Evolutionary conservation across 108 stramenopile species (phyloP), one percentile per base, ranked within the genome.

Genomic region (Fragilariopsis cylindrus): DNA sequence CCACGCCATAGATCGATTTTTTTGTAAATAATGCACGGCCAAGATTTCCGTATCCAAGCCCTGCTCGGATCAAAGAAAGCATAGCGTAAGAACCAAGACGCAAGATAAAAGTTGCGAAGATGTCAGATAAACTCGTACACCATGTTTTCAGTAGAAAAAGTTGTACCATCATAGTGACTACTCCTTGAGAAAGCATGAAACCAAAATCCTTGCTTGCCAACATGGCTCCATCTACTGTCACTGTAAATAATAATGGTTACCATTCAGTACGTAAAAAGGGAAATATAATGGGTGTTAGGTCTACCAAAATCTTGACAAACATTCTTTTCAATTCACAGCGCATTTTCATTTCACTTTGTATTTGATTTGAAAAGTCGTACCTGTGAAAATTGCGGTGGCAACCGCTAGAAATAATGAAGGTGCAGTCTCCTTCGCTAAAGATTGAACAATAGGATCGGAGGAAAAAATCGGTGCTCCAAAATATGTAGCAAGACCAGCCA

Each of bases 151-250:
- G 76, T 30, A 90, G 53, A 19, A 71, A 72, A 5, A 86, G 42
- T 69, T 93, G 92, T 11, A 87, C 18, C 21, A 85, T 43, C 69
- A 87, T 88, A 8, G 85, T 86, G 12, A 74, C 13, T 47, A 88
- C 19, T 4, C 90, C 92, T 19, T 74, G 68, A 9, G 70, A 43
- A 7, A 93, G 72, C 88, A 93, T 89, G 71, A 90, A 93, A 6
- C 87, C 82, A 74, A 93, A 93, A 70, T 93, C 92, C 13, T 84
- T 79, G 48, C 87, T 88, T 42, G 90, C 92, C 73, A 93, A 77
- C 88, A 89, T 85, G 12, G 87, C 85, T 39, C 92, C 90, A 78
- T 93, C 92, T 6, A 89, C 84, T 13, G 89, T 84, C 15, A 90
- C 79, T 73, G 46, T 7, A 45, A 44, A 74, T 42, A 44, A 16